Base-by-base conservation (phyloP, 2,329 filamentous ascomycete genomes). In the Alternaria hordeiaustralica region DNA sequence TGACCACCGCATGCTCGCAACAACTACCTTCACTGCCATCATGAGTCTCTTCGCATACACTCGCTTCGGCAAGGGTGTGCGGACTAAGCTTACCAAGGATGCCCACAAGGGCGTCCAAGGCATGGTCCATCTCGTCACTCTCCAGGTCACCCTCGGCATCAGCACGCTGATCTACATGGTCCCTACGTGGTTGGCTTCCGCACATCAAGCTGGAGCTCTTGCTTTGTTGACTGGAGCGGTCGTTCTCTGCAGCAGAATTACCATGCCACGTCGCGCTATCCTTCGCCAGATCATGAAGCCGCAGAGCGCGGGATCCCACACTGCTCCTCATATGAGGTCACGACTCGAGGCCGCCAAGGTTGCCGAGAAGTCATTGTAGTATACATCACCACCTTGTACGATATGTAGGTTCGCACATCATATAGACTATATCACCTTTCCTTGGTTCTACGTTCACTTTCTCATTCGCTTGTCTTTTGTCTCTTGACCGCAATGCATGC, bases 161-260 rank as follows among this genome's bases (percentile, higher is more conserved):
- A 89, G 87, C 67, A 99, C 96, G 0, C 85, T 99, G 64, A 90
- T 97, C 73, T 98, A 97, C 83, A 90, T 99, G 79, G 94, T 99
- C 1, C 96, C 96, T 5, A 91, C 91, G 3, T 90, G 91, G 66
- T 84, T 99, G 10, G 96, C 95, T 1, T 94, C 95, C 4, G 90
- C 93, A 8, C 96, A 99, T 80, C 96, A 99, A 82, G 96, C 96
- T 2, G 95, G 96, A 43, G 92, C 90, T 63, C 82, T 99, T 70
- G 93, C 92, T 3, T 84, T 99, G 20, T 82, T 99, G 64, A 96
- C 93, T 0, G 93, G 93, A 47, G 90, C 90, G 0, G 83, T 97
- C 21, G 86, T 97, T 1, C 83, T 97, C 41, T 92, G 92, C 11
- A 93, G 90, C 72, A 70, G 78, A 26, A 76, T 78, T 33, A 72